phyloP scores from a whole-genome alignment of 2,329 filamentous ascomycete genomes.

The Rutstroemia sydowiana region DNA sequence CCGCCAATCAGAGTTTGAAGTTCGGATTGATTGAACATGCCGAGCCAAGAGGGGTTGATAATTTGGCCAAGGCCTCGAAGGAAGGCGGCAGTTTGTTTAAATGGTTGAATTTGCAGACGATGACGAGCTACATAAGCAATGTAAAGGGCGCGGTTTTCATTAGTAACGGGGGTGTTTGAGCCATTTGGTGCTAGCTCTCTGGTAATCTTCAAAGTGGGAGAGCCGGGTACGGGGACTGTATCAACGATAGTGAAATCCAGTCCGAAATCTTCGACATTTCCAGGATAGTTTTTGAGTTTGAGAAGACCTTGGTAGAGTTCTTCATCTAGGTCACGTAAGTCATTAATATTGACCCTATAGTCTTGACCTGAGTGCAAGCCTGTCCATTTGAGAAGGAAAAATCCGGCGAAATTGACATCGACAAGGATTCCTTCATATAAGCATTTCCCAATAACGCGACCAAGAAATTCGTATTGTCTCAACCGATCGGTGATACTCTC shows the following conservation, averaged over 20 bases:
- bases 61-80: conserved; percentile 78
- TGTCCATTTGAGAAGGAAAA: conserved; percentile 95
- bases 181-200: conserved; percentile 72
- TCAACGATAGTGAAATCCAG: conserved; percentile 89
- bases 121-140: conserved; percentile 87
- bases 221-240: conserved; percentile 44
- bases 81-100: conserved; percentile 78
- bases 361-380: conserved; percentile 61
- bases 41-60: conserved; percentile 86
- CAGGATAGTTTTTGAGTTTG: conserved; percentile 75
- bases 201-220: conserved; percentile 54
- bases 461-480: conserved; percentile 80
- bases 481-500: conserved; percentile 54
- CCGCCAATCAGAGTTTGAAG: conserved; percentile 90
- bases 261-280: conserved; percentile 71
- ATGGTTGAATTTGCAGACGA: conserved; percentile 73
- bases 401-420: conserved; percentile 86
- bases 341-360: conserved; percentile 90
- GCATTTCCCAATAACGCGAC: conserved; percentile 90
- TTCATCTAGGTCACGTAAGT: conserved; percentile 85
- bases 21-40: conserved; percentile 97
- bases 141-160: conserved; percentile 89
- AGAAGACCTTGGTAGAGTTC: conserved; percentile 81
- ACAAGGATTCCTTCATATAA: conserved; percentile 95
- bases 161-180: conserved; percentile 71